Base-by-base conservation (phyloP, 2,329 filamentous ascomycete genomes). In the Aureobasidium subglaciale region DNA sequence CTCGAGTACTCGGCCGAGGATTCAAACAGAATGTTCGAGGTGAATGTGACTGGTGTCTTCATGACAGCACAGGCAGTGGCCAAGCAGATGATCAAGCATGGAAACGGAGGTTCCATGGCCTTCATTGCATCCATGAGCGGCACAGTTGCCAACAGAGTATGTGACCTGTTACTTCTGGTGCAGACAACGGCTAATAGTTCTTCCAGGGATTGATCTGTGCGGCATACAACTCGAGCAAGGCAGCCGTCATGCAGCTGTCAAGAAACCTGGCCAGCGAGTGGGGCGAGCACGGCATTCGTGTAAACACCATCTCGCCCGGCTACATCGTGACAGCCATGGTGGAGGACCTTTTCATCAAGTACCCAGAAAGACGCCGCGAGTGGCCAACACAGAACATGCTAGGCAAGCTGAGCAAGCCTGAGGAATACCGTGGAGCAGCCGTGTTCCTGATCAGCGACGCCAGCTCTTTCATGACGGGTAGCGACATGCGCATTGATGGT, bases 301-400 rank as follows among this genome's bases (percentile, higher is more conserved):
- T 92, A 59, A 92, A 93, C 73, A 90, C 86, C 13, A 81, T 93
- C 60, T 89, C 85, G 18, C 87, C 88, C 0, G 88, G 88, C 35
- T 90, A 90, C 67, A 89, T 90, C 65, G 80, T 87, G 20, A 90
- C 87, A 1, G 82, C 86, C 20, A 95, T 96, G 90, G 88, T 92
- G 1, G 82, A 88, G 67, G 80, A 82, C 57, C 79, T 95, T 29
- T 93, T 96, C 65, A 78, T 84, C 61, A 78, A 86, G 60, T 87
- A 82, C 61, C 90, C 90, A 0, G 87, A 90, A 64, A 77, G 73
- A 29, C 67, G 64, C 56, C 65, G 67, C n/a, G 79, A 84, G 58
- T 95, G 90, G 90, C 82, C 87, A 15, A 85, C 79, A 63, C 85
- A 92, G 71, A 95, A 95, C 71, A 93, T 95, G 89, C 76, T 95